Evolutionary conservation across 1,284 basidiomycete species (phyloP).

Genomic region (Pyrrhoderma noxium): DNA sequence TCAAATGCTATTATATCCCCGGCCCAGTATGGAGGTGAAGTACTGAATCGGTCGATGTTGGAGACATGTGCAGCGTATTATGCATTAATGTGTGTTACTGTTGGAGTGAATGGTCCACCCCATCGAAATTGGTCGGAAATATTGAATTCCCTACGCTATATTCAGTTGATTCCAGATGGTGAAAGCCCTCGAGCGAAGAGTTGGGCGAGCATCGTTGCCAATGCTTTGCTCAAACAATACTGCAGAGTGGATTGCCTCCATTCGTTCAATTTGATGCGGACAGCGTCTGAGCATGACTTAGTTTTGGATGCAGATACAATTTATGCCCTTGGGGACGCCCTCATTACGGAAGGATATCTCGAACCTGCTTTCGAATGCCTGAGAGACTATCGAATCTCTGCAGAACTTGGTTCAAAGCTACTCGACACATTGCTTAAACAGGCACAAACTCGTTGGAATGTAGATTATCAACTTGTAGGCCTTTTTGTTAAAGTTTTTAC

Average conservation of each 20-base stretch:
- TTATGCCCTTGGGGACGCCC: slow-evolving; percentile 1
- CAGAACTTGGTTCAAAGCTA: background rate
- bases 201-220: slow-evolving; percentile 2
- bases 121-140: slow-evolving; percentile 8
- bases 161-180: slow-evolving; percentile 10
- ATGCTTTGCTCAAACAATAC: slow-evolving; percentile 2
- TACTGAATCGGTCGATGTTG: slow-evolving; percentile 3
- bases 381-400: slow-evolving; percentile 3
- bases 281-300: slow-evolving; percentile 5
- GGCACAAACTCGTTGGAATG: background rate
- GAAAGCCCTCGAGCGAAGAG: background rate
- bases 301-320: background rate
- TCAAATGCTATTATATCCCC: slow-evolving; percentile 9
- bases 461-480: background rate
- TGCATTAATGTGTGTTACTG: background rate
- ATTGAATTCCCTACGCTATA: slow-evolving; percentile 2
- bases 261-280: slow-evolving; percentile 2
- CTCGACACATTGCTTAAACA: slow-evolving; percentile 5
- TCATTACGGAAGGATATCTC: slow-evolving; percentile 6
- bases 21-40: slow-evolving; percentile 4
- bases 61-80: slow-evolving; percentile 4
- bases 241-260: slow-evolving; percentile 1
- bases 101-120: background rate
- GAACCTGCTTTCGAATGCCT: slow-evolving; percentile 9
- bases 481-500: slow-evolving; percentile 4